Base-by-base conservation (phyloP, 768 basidiomycete genomes). In the Boletus reticuloceps region DNA sequence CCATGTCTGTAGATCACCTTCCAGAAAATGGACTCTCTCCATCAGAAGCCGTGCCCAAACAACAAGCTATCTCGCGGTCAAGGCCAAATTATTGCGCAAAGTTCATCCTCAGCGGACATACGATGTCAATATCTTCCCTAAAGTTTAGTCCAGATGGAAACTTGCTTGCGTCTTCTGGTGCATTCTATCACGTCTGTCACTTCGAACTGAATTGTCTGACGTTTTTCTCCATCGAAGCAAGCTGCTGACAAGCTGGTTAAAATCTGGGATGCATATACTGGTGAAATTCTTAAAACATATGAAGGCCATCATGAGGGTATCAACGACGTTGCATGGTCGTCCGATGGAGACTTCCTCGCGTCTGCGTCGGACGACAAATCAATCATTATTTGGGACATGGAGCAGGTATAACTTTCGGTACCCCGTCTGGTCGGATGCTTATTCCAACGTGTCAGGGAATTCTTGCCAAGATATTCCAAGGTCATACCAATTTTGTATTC, bases 331-430 rank as follows among this genome's bases (percentile, higher is more conserved):
- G 88, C 92, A 17, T 96, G 94, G 89, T 91, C 94, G 1, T 74
- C 74, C 51, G 89, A 96, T 66, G 86, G 85, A 22, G 81, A 87
- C 52, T 88, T 86, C 65, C 71, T 98, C 36, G 94, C 96, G 1
- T 92, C 92, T 39, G 94, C 92, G 0, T 96, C 93, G 5, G 96
- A 99, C 69, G 96, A 98, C 72, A 88, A 89, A 62, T 89, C 89
- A 0, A 83, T 96, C 53, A 80, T 86, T 31, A 82, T 97, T 55
- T 96, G 94, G 94, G 83, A 83, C 65, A 72, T 89, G 64, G 85
- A 89, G 62, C 69, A 77, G 51, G 90, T 88, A 57, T 42, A 64
- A 8, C 56, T 67, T 62, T 20, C 20, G 13, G 32, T 36, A 17
- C 49, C 51, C 58, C 19, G 8, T 38, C 53, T 38, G 10, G 13